These are phyloP conservation scores for Ceriops tagal DNA, from an alignment of 345 rosid genomes.

Conservation along the genomic window DNA sequence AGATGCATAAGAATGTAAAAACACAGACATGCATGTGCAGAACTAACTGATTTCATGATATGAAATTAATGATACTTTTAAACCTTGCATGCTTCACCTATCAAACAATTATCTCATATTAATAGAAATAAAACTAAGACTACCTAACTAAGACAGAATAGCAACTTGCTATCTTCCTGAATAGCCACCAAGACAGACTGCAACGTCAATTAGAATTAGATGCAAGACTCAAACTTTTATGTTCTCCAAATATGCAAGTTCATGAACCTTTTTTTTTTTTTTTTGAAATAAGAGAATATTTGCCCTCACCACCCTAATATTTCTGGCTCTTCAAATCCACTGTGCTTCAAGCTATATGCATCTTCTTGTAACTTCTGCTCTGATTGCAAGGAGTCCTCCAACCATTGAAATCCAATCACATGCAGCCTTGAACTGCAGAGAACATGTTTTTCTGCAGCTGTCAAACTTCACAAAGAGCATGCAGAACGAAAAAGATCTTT, in stretches of 20 bases:
- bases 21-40: too few species aligned
- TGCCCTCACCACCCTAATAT: slow-evolving; percentile 44
- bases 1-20: too few species aligned
- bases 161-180: background rate
- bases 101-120: too few species aligned
- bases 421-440: slow-evolving; percentile 44
- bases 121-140: too few species aligned
- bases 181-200: background rate
- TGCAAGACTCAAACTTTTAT: background rate
- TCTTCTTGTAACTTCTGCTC: slow-evolving; percentile 62
- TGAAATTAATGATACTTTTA: too few species aligned
- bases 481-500: background rate
- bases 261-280: too few species aligned
- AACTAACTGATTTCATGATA: too few species aligned
- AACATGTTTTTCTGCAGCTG: slow-evolving; percentile 39
- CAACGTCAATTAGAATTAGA: background rate
- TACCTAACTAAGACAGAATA: too few species aligned
- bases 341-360: slow-evolving; percentile 54
- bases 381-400: slow-evolving; percentile 61
- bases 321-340: slow-evolving; percentile 35
- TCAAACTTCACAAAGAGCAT: slow-evolving; percentile 40
- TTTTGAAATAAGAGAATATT: slow-evolving; percentile 5
- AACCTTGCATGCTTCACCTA: too few species aligned
- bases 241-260: background rate
- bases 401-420: slow-evolving; percentile 69